Conservation (phyloP, 2,329 filamentous ascomycete genomes). For the Colletotrichum liaoningense region DNA sequence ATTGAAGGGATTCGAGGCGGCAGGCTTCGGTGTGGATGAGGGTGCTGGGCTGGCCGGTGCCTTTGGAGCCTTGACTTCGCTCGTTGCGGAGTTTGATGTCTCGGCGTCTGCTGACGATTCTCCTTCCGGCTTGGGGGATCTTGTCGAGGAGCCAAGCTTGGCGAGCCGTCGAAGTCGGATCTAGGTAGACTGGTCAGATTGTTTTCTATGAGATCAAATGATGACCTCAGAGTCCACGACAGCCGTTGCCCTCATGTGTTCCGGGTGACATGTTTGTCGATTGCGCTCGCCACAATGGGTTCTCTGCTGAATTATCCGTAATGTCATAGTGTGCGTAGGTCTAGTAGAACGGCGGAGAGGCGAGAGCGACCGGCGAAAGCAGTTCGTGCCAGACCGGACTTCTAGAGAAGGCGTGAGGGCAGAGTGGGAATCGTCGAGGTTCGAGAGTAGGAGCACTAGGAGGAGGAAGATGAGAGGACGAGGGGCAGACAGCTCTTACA, state of each 20-base stretch:
- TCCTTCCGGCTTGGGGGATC: constrained; percentile 47
- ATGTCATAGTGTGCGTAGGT: not conserved
- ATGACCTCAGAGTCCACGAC: too few species aligned
- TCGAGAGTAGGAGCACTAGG: constrained; percentile 2
- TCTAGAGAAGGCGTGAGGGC: too few species aligned
- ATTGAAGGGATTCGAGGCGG: constrained; percentile 45
- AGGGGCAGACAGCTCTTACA: constrained; percentile 45
- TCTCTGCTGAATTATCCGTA: not conserved
- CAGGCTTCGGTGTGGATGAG: constrained; percentile 39
- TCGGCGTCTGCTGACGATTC: constrained; percentile 36
- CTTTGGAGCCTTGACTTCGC: constrained; percentile 34
- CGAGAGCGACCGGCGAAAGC: not conserved
- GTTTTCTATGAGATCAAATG: too few species aligned
- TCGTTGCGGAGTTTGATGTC: constrained; percentile 41
- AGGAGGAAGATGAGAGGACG: not conserved
- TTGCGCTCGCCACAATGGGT: not conserved
- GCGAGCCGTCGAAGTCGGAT: constrained; percentile 63
- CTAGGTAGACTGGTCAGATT: constrained; percentile 40
- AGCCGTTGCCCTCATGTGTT: not conserved
- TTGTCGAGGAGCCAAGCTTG: constrained; percentile 55
- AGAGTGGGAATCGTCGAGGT: not conserved
- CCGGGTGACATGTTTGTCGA: not conserved
- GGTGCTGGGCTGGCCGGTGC: constrained; percentile 39
- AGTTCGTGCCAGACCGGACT: too few species aligned
- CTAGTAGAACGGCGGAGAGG: not conserved